Evolutionary conservation across 768 basidiomycete species (phyloP).

Genomic region (Phanerochaete sordida): DNA sequence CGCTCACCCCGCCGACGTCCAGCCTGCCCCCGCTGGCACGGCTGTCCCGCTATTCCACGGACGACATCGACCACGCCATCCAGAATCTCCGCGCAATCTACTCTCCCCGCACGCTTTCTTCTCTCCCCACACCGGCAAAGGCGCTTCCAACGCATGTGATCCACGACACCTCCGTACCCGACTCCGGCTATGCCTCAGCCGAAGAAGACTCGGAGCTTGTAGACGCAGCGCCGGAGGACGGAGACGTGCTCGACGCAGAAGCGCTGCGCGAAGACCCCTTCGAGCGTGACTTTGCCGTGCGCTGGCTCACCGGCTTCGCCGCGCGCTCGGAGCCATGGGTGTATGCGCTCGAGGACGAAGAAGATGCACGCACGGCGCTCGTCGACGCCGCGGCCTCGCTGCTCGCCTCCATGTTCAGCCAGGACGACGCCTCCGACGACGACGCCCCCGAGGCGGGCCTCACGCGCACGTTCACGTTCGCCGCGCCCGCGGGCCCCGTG

Average conservation of each 20-base stretch:
- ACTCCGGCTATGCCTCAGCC: constrained; percentile 79
- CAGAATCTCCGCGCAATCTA: constrained; percentile 48
- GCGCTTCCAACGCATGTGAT: constrained; percentile 25
- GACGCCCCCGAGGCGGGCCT: constrained; percentile 44
- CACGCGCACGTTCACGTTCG: constrained; percentile 53
- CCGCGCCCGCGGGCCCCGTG: constrained; percentile 23
- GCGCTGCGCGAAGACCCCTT: constrained; percentile 57
- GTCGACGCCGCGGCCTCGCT: constrained; percentile 58
- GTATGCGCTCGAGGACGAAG: constrained; percentile 31
- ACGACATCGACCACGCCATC: constrained; percentile 38
- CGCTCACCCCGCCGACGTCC: constrained; percentile 39
- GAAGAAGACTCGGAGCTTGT: constrained; percentile 49
- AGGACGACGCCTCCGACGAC: background rate
- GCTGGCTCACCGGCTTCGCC: constrained; percentile 73
- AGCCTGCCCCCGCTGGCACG: constrained; percentile 56
- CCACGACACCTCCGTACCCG: constrained; percentile 47
- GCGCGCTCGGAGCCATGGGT: constrained; percentile 56
- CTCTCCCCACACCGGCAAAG: constrained; percentile 23
- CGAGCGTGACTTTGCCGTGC: constrained; percentile 65
- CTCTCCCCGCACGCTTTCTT: constrained; percentile 35
- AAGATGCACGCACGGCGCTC: constrained; percentile 35
- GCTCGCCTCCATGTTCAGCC: constrained; percentile 48
- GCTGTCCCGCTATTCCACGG: constrained; percentile 34
- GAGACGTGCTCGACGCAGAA: constrained; percentile 32
- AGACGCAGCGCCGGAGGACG: constrained; percentile 21